A percentile compares a stretch with the other conserved stretches of the same genome.
Conservation (phyloP, 192 early-diverging fungal species). For the Nowakowskiella sp. region DNA sequence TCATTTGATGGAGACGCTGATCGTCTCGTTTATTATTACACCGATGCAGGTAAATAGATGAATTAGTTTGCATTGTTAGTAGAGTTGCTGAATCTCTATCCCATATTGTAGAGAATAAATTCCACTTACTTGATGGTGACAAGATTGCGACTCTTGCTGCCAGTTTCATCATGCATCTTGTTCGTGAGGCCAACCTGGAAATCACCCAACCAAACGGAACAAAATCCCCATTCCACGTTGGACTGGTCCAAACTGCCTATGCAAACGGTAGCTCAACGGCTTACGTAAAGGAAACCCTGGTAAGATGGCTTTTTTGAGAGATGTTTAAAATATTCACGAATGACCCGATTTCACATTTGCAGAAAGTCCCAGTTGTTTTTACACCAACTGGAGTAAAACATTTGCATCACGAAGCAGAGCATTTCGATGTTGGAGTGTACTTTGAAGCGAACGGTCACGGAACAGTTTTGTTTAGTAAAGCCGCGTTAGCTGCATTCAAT, state of each 20-base stretch:
- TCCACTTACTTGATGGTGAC: constrained; percentile 95
- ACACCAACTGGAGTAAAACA: constrained; percentile 98
- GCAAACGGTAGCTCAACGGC: constrained; percentile 95
- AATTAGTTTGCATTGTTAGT: background rate
- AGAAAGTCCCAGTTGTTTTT: constrained; percentile 90
- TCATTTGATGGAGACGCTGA: constrained; percentile 99
- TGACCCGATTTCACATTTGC: constrained; percentile 7
- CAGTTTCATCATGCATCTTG: constrained; percentile 86
- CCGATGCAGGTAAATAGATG: constrained; percentile 49
- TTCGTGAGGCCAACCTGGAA: constrained; percentile 68
- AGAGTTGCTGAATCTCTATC: background rate
- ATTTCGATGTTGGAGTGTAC: constrained; percentile 97
- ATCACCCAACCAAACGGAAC: constrained; percentile 27
- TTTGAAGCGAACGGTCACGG: constrained; percentile 99
- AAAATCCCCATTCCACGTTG: constrained; percentile 60
- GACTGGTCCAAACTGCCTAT: constrained; percentile 98
- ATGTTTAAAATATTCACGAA: background rate
- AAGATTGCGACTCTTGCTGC: constrained; percentile 95
- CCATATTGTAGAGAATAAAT: constrained; percentile 46
- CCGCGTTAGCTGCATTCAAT: constrained; percentile 68
- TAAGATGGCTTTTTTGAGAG: constrained; percentile 19
- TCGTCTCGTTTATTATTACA: constrained; percentile 94
- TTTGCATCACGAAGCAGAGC: constrained; percentile 95
- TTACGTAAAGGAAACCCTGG: constrained; percentile 84
- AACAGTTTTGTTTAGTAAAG: constrained; percentile 88